These are phyloP conservation scores for Penicillium antarcticum DNA, from an alignment of 495 filamentous ascomycete genomes.

Conservation along the genomic window DNA sequence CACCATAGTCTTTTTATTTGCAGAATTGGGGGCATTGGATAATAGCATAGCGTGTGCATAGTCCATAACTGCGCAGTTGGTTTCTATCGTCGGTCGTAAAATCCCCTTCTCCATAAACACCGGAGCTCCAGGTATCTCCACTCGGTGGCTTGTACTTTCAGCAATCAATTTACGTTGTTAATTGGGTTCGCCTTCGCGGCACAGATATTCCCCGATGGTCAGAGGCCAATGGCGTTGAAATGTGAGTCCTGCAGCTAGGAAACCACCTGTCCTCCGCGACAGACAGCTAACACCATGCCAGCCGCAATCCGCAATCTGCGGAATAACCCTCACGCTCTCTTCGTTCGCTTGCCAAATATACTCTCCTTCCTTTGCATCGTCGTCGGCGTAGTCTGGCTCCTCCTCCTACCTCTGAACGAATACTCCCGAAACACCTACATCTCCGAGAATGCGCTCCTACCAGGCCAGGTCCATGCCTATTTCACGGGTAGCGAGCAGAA, in stretches of 20 bases:
- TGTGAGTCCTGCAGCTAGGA: slow-evolving; percentile 25
- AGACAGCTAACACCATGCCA: slow-evolving; percentile 23
- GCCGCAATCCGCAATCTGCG: slow-evolving; percentile 44
- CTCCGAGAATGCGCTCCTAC: slow-evolving; percentile 93
- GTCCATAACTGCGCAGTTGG: slow-evolving; percentile 22
- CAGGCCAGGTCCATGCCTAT: slow-evolving; percentile 96
- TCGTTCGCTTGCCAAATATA: slow-evolving; percentile 36
- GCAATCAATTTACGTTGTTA: slow-evolving; percentile 8
- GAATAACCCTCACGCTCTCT: slow-evolving; percentile 40
- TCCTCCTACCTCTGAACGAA: slow-evolving; percentile 86
- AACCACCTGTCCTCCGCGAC: slow-evolving; percentile 15
- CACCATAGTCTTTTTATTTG: slow-evolving; percentile 14
- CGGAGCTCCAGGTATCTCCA: slow-evolving; percentile 14
- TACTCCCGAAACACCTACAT: slow-evolving; percentile 95
- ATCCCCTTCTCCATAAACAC: slow-evolving; percentile 24
- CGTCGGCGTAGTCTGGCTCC: slow-evolving; percentile 86
- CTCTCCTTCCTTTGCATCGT: slow-evolving; percentile 83
- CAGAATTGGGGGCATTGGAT: slow-evolving; percentile 16
- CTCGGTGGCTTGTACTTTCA: slow-evolving; percentile 7
- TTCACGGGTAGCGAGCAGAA: slow-evolving; percentile 95
- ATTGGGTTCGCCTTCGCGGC: slow-evolving; percentile 6
- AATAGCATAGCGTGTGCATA: slow-evolving; percentile 27
- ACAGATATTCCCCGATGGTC: slow-evolving; percentile 23
- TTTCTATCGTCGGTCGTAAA: slow-evolving; percentile 21
- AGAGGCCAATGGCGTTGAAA: slow-evolving; percentile 39